A percentile compares a stretch with the other conserved stretches of the same genome.
Conservation (phyloP, 2,329 filamentous ascomycete genomes). For the Fusarium coffeatum region DNA sequence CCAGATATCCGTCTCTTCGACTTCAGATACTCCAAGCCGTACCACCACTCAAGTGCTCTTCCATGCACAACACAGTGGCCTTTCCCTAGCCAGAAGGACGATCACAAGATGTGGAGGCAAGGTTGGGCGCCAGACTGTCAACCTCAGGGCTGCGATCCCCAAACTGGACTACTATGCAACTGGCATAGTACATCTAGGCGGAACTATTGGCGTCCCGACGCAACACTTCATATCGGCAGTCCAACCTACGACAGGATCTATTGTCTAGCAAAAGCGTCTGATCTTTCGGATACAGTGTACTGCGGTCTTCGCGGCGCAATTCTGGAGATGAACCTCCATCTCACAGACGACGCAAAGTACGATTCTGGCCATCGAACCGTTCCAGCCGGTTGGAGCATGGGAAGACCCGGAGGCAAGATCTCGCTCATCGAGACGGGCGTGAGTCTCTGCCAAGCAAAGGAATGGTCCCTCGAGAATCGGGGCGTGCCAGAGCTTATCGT, state of each 20-base stretch:
- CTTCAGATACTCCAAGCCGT: slow-evolving; percentile 62
- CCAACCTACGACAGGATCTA: slow-evolving; percentile 54
- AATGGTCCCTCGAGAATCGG: slow-evolving; percentile 36
- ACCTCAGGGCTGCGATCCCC: slow-evolving; percentile 51
- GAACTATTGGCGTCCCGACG: slow-evolving; percentile 62
- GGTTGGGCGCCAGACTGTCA: slow-evolving; percentile 26
- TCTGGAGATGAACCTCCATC: slow-evolving; percentile 55
- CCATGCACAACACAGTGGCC: slow-evolving; percentile 57
- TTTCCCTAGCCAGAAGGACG: slow-evolving; percentile 44
- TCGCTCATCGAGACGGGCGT: slow-evolving; percentile 50
- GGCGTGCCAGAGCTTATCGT: slow-evolving; percentile 44
- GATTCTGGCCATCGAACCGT: slow-evolving; percentile 21
- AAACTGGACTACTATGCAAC: slow-evolving; percentile 52
- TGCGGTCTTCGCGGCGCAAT: slow-evolving; percentile 61
- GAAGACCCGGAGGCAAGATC: slow-evolving; percentile 34
- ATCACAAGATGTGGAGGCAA: slow-evolving; percentile 17
- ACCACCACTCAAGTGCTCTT: slow-evolving; percentile 61
- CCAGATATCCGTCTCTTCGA: slow-evolving; percentile 64
- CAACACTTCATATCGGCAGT: slow-evolving; percentile 58
- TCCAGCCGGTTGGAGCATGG: slow-evolving; percentile 45
- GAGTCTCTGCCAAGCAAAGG: slow-evolving; percentile 40
- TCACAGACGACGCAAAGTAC: slow-evolving; percentile 40
- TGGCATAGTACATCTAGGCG: slow-evolving; percentile 60
- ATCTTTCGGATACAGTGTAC: slow-evolving; percentile 61
- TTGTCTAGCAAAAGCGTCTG: slow-evolving; percentile 60